phyloP scores from a whole-genome alignment of 371 early-diverging fungal species.

The Chytridiales sp. region DNA sequence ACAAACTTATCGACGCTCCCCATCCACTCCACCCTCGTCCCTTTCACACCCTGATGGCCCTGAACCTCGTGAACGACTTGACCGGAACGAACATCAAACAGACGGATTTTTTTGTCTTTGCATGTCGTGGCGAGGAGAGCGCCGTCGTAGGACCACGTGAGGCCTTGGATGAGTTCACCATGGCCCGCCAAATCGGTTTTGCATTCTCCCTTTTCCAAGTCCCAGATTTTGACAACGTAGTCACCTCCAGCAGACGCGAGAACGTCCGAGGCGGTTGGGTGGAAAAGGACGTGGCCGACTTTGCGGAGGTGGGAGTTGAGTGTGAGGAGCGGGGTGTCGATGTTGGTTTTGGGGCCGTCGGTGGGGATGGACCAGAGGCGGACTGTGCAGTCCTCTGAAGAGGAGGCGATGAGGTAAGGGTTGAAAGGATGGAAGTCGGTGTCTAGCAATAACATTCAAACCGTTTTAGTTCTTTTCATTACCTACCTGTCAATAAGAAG shows the following conservation, averaged over 20 bases:
- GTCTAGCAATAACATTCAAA: constrained; percentile 57
- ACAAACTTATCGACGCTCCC: constrained; percentile 78
- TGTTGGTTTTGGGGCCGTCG: constrained; percentile 53
- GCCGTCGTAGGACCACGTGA: constrained; percentile 89
- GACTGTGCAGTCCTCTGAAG: constrained; percentile 89
- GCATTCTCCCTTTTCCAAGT: constrained; percentile 89
- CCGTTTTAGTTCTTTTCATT: background rate
- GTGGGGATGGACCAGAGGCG: constrained; percentile 87
- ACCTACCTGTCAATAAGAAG: background rate
- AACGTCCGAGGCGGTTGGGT: constrained; percentile 93
- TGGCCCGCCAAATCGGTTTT: constrained; percentile 87
- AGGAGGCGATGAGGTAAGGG: constrained; percentile 72
- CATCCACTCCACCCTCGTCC: constrained; percentile 90
- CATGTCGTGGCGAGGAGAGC: constrained; percentile 86
- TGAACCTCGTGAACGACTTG: constrained; percentile 75
- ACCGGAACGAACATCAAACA: constrained; percentile 89
- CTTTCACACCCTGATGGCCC: constrained; percentile 96
- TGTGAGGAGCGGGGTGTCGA: constrained; percentile 63
- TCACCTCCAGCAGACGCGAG: constrained; percentile 89
- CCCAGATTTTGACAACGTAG: constrained; percentile 79
- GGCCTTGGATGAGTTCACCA: constrained; percentile 86
- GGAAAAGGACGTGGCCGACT: constrained; percentile 95
- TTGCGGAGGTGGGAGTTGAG: constrained; percentile 50
- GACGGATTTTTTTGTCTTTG: constrained; percentile 92
- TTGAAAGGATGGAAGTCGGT: constrained; percentile 98